phyloP scores from a whole-genome alignment of 495 filamentous ascomycete species.

The Penicillium nucicola region DNA sequence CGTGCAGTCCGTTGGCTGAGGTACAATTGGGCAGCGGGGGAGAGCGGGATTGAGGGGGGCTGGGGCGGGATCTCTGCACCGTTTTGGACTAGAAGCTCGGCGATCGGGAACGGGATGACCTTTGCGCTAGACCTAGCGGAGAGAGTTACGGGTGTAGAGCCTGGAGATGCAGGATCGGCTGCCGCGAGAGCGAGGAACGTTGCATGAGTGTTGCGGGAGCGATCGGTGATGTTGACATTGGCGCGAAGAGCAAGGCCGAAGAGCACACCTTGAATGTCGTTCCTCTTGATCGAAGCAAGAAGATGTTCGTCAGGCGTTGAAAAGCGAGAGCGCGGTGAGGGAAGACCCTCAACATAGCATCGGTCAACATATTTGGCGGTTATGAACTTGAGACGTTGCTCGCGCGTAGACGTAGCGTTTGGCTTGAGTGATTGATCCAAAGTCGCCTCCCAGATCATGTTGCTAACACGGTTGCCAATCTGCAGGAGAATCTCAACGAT shows the following conservation, averaged over 20 bases:
- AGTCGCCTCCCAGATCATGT: conserved; percentile 93
- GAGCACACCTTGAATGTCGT: conserved; percentile 86
- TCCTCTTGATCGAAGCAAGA: conserved; percentile 89
- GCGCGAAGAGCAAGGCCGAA: conserved; percentile 86
- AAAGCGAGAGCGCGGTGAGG: conserved; percentile 70
- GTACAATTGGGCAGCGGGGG: conserved; percentile 72
- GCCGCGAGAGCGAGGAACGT: conserved; percentile 92
- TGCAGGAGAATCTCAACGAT: conserved; percentile 92
- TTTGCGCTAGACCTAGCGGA: conserved; percentile 31
- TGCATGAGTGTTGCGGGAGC: conserved; percentile 80
- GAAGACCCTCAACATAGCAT: conserved; percentile 75
- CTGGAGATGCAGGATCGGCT: conserved; percentile 80
- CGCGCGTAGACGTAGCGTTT: conserved; percentile 69
- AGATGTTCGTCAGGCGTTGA: conserved; percentile 83
- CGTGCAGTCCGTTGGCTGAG: conserved; percentile 72
- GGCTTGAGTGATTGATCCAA: conserved; percentile 73
- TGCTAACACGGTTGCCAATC: conserved; percentile 90
- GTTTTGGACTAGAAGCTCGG: conserved; percentile 91
- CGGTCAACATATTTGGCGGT: conserved; percentile 90
- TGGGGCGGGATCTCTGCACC: conserved; percentile 79
- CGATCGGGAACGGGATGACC: conserved; percentile 71
- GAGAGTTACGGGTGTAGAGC: conserved; percentile 41
- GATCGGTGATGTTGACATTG: conserved; percentile 84
- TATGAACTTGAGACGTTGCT: conserved; percentile 89
- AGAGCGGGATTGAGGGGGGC: conserved; percentile 73